Conservation (phyloP, 2,329 filamentous ascomycete species). For the Hypoxylon sp. region DNA sequence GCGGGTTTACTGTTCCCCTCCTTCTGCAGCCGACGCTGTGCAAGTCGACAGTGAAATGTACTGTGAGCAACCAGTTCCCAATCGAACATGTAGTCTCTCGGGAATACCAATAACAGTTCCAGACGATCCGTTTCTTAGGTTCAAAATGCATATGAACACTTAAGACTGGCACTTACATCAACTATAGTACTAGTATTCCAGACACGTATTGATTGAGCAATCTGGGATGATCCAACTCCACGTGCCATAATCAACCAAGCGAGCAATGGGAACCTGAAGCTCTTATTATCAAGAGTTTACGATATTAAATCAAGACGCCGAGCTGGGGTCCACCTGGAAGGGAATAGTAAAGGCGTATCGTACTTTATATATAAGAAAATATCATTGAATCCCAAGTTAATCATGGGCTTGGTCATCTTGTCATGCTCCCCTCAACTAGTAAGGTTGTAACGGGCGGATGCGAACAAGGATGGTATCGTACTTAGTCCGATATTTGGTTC, state of each 20-base stretch:
- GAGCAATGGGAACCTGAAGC: not conserved
- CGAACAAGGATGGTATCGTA: conserved; percentile 12
- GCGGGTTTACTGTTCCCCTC: conserved; percentile 7
- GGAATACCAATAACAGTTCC: not conserved
- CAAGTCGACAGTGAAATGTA: conserved; percentile 9
- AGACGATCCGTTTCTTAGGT: not conserved
- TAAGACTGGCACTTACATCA: not conserved
- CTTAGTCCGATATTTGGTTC: conserved; percentile 2
- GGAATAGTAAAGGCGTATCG: not conserved
- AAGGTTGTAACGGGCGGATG: conserved; percentile 18
- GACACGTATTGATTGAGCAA: not conserved
- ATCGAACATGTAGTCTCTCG: not conserved
- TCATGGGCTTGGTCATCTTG: not conserved
- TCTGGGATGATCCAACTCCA: not conserved
- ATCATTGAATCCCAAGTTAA: not conserved
- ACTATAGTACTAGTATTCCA: not conserved
- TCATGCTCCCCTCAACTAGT: not conserved
- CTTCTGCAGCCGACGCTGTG: conserved; percentile 12
- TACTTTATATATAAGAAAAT: not conserved
- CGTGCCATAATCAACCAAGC: not conserved
- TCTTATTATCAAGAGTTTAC: not conserved
- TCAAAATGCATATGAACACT: not conserved
- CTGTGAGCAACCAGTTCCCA: not conserved
- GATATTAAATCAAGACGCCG: not conserved
- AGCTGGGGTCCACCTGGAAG: not conserved